Base-by-base conservation (phyloP, 176 grass and related monocot species). In the Oryza meridionalis region DNA sequence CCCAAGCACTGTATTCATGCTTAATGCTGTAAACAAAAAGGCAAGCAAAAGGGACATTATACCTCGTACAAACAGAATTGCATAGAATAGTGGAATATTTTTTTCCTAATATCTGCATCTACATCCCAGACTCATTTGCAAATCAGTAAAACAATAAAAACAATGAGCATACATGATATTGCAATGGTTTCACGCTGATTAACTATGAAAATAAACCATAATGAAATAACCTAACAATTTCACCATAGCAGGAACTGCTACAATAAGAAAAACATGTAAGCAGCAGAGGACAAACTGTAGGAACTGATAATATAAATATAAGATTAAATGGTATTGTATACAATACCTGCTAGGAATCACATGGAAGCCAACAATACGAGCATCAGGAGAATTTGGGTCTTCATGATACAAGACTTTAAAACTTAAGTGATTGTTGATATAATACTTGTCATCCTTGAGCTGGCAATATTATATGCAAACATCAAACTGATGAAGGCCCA, bases 361-460 rank as follows among this genome's bases (percentile, higher is more conserved):
- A 84, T 94, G 90, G 70, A 94, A 94, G 69, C 93, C 93, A 88
- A 94, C 93, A 78, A 94, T 94, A 65, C 93, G 90, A 81, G 88
- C 82, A 75, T 90, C 90, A 8, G 70, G 82, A 65, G 85, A 77
- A 40, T 85, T 87, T 86, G 65, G 38, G 42, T 92, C 93, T 84
- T 92, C 86, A 88, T 94, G 90, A 33, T 84, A 92, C 76, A 92
- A 77, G 62, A 94, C 88, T 90, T 88, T 94, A 82, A 94, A 94
- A 86, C 90, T 90, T 53, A 94, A 77, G 76, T 94, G 93, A 55
- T 94, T 94, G 64, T 88, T 94, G 72, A 94, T 92, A 73, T 92
- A 92, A 88, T 94, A 94, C 70, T 90, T 90, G 62, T 90, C 90
- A 89, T 94, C 93, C 71, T 92, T 92, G 65, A 80, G 78, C 92